These are phyloP conservation scores for Setomelanomma holmii DNA, from an alignment of 2,329 filamentous ascomycete genomes.

Conservation along the genomic window DNA sequence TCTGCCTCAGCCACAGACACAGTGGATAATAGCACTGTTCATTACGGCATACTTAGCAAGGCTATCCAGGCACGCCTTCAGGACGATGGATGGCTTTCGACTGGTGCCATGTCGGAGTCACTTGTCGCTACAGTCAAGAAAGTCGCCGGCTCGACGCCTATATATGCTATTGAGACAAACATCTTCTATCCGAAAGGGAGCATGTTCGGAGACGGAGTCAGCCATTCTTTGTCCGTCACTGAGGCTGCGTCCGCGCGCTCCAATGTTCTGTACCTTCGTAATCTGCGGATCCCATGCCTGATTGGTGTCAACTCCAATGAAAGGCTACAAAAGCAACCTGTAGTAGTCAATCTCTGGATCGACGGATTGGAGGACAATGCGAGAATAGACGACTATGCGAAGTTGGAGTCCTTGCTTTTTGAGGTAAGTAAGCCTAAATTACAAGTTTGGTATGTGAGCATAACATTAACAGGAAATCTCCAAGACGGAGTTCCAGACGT, in stretches of 20 bases:
- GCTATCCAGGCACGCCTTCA: constrained; percentile 61
- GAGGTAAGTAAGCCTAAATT: constrained; percentile 58
- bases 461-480: constrained; percentile 49
- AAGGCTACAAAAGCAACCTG: constrained; percentile 68
- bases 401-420: constrained; percentile 67
- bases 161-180: constrained; percentile 58
- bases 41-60: constrained; percentile 77
- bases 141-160: constrained; percentile 33
- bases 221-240: constrained; percentile 51
- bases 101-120: constrained; percentile 25
- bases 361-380: constrained; percentile 55
- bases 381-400: constrained; percentile 59
- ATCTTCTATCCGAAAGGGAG: constrained; percentile 72
- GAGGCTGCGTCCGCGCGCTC: constrained; percentile 22
- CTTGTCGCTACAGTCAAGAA: constrained; percentile 24
- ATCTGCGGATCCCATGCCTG: constrained; percentile 69
- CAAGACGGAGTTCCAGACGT: constrained; percentile 54
- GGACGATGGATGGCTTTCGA: constrained; percentile 33
- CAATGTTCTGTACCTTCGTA: constrained; percentile 59
- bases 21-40: constrained; percentile 73
- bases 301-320: constrained; percentile 79
- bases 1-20: constrained; percentile 65
- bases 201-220: constrained; percentile 68
- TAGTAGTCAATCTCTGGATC: constrained; percentile 68
- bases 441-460: background rate